Evolutionary conservation across 169 alveolate genomes (phyloP), one percentile per base, ranked within the genome.

Genomic region (Theileria orientalis): DNA sequence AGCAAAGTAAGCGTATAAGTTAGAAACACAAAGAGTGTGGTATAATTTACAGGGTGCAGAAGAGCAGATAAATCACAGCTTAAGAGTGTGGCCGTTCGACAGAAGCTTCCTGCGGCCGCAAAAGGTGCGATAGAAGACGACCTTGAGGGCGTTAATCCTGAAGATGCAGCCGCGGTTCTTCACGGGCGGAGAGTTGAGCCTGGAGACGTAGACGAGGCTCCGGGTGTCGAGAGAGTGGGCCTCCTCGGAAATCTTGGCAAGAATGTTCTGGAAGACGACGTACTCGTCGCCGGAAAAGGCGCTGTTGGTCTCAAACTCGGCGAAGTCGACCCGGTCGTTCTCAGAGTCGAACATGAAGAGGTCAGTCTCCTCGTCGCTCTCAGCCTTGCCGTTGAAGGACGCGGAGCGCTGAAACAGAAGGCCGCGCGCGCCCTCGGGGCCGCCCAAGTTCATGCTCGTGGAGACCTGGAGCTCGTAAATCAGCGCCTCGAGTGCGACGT

Each of bases 31-130:
- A n/a, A n/a, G n/a, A n/a, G n/a, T n/a, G n/a, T n/a, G n/a, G n/a
- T n/a, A n/a, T n/a, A n/a, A n/a, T n/a, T n/a, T n/a, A n/a, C n/a
- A n/a, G n/a, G n/a, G n/a, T n/a, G n/a, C n/a, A n/a, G n/a, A n/a
- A n/a, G n/a, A n/a, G n/a, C n/a, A n/a, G n/a, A n/a, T n/a, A n/a
- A n/a, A n/a, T n/a, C n/a, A n/a, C 13, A 62, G 25, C 51, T 62
- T 62, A 16, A 62, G 13, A 16, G 6, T 32, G 32, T 62, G 72
- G 0, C 72, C 72, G 37, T 44, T 44, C 23, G 57, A 42, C n/a
- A 44, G 29, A 11, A 79, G 47, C 67, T 79, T 72, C 35, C 83
- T 41, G 23, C 87, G 69, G 33, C 87, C 87, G 56, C 87, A 79
- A 33, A 79, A 79, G 2, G 74, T 29, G 72, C 74, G 71, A 42